Base-by-base conservation (phyloP, 2,329 filamentous ascomycete species). In the Dactylellina sp. region DNA sequence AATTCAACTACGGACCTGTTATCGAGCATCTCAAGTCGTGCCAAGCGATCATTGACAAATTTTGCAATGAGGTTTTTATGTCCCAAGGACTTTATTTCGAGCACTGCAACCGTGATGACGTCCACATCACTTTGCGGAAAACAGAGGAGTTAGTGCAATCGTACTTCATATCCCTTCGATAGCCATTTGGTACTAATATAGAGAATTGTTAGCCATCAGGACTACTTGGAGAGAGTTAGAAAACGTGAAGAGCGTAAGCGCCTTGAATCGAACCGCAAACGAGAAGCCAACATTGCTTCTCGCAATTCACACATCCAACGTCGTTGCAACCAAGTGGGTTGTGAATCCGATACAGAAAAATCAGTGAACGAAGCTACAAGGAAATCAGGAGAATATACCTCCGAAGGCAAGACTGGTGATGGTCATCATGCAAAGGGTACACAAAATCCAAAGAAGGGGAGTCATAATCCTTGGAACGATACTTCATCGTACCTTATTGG, bases 21-120 rank as follows among this genome's bases (percentile, higher is more conserved):
- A 12, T 44, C 18, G 37, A n/a, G 1, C 68, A 72, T 18, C 44
- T 64, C 1, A 65, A 61, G 20, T 24, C 22, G 2, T 72, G 68
- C 18, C 68, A 72, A 20, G 61, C 68, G 1, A 55, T 72, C 14
- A 2, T 57, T 0, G 68, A 72, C n/a, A 16, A 20, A 2, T 35
- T 60, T 12, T 72, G 68, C 28, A 11, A 18, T 6, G 42, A 59
- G 7, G 16, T 72, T 20, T 72, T 52, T 39, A 49, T 25, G 5
- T 46, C 32, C 22, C 7, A 7, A 12, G 32, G 50, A 25, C 7
- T 1, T 11, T 72, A 65, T 25, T 49, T 60, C 4, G 24, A 64
- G 12, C 68, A 72, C 46, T 64, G 60, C 42, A 32, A 24, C 14
- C 57, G 24, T 2, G 68, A 72, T 14, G 1, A 24, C 14, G 28